These are phyloP conservation scores for Tricholoma hemisulphureum DNA, from an alignment of 768 basidiomycete genomes.

Conservation along the genomic window DNA sequence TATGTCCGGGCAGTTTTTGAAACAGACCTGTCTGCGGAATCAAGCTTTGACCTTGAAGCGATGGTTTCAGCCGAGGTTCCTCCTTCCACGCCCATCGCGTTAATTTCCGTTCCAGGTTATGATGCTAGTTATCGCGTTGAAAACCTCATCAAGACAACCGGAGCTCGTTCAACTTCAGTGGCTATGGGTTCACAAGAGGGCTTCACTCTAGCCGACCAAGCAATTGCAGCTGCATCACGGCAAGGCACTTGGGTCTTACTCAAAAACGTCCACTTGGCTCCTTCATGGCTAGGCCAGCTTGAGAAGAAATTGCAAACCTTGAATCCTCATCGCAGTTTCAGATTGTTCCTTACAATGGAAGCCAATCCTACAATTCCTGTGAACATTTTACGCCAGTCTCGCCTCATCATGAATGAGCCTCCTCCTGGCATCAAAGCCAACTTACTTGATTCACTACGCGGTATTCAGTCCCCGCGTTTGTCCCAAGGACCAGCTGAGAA, in stretches of 20 bases:
- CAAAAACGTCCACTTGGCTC: conserved; percentile 96
- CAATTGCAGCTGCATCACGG: conserved; percentile 87
- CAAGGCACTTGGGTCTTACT: conserved; percentile 95
- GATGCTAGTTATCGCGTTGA: conserved; percentile 98
- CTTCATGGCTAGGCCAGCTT: conserved; percentile 91
- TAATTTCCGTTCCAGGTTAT: conserved; percentile 93
- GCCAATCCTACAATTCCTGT: conserved; percentile 92
- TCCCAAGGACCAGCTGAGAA: conserved; percentile 91
- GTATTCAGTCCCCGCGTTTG: conserved; percentile 68
- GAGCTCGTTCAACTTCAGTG: conserved; percentile 79
- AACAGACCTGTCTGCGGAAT: conserved; percentile 70
- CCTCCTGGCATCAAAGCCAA: conserved; percentile 97
- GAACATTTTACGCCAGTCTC: conserved; percentile 93
- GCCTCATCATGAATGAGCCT: conserved; percentile 98
- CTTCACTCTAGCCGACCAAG: conserved; percentile 93
- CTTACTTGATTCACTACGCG: conserved; percentile 82
- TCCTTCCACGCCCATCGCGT: conserved; percentile 78
- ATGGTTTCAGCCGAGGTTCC: conserved; percentile 82
- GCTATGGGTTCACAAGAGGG: conserved; percentile 99
- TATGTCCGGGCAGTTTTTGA: conserved; percentile 80
- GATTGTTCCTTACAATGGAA: conserved; percentile 98
- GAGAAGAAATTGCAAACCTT: conserved; percentile 96
- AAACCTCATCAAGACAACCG: conserved; percentile 75
- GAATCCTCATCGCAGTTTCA: conserved; percentile 86
- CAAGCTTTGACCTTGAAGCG: conserved; percentile 69